Conservation (phyloP, 345 rosid species). For the Euphorbia peplus region DNA sequence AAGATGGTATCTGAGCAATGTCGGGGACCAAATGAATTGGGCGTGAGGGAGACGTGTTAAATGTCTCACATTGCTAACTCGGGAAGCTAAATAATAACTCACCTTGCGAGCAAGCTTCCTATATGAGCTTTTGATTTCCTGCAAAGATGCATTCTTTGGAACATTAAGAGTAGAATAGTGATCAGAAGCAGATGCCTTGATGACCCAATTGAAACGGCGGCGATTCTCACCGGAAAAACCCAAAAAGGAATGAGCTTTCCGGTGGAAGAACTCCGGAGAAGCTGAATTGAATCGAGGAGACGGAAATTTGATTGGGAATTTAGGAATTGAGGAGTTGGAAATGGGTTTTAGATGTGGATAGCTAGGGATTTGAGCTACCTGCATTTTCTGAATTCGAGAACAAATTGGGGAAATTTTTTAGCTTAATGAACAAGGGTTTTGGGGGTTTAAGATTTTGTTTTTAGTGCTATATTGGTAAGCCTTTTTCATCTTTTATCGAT, state of each 20-base stretch:
- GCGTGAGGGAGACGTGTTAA: no score
- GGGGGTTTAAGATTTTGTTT: neutral
- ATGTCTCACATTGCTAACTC: no score
- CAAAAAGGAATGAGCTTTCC: neutral
- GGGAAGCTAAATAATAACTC: no score
- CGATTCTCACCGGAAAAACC: conserved; percentile 3
- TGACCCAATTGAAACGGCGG: conserved; percentile 21
- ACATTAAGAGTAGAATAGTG: conserved; percentile 69
- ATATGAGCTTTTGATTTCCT: conserved; percentile 75
- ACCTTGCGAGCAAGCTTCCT: conserved; percentile 93
- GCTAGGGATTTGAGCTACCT: neutral
- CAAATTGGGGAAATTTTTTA: neutral
- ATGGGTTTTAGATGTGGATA: neutral
- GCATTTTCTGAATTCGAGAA: neutral
- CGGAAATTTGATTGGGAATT: neutral
- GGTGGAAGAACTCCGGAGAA: neutral
- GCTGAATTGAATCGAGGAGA: neutral
- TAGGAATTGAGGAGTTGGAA: neutral
- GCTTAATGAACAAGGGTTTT: neutral
- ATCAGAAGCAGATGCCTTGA: conserved; percentile 44
- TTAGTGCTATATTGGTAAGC: no score
- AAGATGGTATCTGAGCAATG: no score
- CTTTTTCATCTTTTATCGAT: no score
- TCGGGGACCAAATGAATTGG: no score
- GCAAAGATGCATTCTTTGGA: conserved; percentile 54